A percentile compares a stretch with the other conserved stretches of the same genome.
Evolutionary conservation across 2,329 filamentous ascomycete genomes (phyloP).

Genomic region (Akanthomyces dipterigenus): DNA sequence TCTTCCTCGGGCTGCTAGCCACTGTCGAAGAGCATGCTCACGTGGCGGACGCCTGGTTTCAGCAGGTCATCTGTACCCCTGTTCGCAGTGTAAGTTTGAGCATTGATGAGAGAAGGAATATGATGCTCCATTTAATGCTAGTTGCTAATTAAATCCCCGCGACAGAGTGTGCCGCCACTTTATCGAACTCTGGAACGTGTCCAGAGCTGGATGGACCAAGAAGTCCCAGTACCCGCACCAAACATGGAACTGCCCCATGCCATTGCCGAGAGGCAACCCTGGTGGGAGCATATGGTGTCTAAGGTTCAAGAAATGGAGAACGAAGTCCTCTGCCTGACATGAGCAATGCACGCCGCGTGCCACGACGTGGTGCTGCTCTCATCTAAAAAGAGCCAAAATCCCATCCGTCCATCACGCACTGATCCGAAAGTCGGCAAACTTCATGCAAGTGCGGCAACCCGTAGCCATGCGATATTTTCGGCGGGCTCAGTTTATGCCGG

Average conservation of each 20-base stretch:
- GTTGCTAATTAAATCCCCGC: constrained; percentile 13
- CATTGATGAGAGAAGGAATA: not conserved
- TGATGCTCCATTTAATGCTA: not conserved
- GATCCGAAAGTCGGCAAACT: not conserved
- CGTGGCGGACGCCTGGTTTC: constrained; percentile 30
- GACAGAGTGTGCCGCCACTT: constrained; percentile 34
- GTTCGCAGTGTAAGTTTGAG: constrained; percentile 32
- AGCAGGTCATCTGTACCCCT: constrained; percentile 28
- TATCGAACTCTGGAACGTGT: constrained; percentile 27
- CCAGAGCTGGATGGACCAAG: constrained; percentile 28
- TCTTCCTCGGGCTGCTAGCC: constrained; percentile 32
- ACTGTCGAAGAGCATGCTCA: constrained; percentile 21
- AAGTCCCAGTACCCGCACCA: constrained; percentile 18
- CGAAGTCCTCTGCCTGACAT: constrained; percentile 34
- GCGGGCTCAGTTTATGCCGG: constrained; percentile 17
- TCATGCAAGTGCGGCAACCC: not conserved
- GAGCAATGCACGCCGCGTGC: constrained; percentile 4
- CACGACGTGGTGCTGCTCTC: not conserved
- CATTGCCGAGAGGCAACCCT: constrained; percentile 26
- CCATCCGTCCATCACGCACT: not conserved
- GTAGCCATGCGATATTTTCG: too few species aligned
- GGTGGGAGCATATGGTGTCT: constrained; percentile 35
- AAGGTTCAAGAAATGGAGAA: constrained; percentile 24
- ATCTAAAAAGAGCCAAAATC: not conserved
- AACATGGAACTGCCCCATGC: constrained; percentile 15